Conservation (phyloP, 345 rosid species). For the Cardamine occulta region DNA sequence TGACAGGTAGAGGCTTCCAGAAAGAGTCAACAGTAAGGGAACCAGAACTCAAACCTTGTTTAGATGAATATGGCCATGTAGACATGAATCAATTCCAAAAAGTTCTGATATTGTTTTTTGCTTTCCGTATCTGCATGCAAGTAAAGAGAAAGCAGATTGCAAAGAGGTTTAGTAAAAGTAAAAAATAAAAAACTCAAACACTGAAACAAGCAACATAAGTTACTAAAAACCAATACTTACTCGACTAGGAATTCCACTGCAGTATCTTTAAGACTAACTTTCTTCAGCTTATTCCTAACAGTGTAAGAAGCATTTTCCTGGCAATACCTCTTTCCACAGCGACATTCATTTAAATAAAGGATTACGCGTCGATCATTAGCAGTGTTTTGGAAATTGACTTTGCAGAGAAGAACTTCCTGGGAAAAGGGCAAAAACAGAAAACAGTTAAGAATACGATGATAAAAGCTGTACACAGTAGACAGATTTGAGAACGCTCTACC, state of each 20-base stretch:
- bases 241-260: constrained; percentile 70
- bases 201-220: constrained; percentile 17
- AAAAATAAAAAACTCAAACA: constrained; percentile 4
- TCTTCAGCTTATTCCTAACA: constrained; percentile 78
- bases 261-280: constrained; percentile 74
- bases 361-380: constrained; percentile 70
- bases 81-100: constrained; percentile 55
- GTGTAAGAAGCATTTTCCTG: constrained; percentile 72
- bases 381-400: constrained; percentile 75
- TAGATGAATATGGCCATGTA: constrained; percentile 83
- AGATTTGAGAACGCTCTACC: constrained; percentile 49
- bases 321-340: constrained; percentile 76
- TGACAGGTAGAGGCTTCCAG: constrained; percentile 21
- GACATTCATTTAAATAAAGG: constrained; percentile 70
- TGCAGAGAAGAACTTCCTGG: constrained; percentile 91
- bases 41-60: constrained; percentile 57
- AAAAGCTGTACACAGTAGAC: constrained; percentile 11
- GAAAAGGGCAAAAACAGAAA: constrained; percentile 33
- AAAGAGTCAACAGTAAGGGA: constrained; percentile 26
- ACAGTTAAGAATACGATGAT: constrained; percentile 15
- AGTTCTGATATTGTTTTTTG: constrained; percentile 49
- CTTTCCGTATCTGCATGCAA: constrained; percentile 61
- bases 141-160: constrained; percentile 25
- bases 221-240: constrained; percentile 53
- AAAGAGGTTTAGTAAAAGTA: constrained; percentile 13